phyloP scores from a whole-genome alignment of 1,139 yeast species.

The Pneumocystis sp. region DNA sequence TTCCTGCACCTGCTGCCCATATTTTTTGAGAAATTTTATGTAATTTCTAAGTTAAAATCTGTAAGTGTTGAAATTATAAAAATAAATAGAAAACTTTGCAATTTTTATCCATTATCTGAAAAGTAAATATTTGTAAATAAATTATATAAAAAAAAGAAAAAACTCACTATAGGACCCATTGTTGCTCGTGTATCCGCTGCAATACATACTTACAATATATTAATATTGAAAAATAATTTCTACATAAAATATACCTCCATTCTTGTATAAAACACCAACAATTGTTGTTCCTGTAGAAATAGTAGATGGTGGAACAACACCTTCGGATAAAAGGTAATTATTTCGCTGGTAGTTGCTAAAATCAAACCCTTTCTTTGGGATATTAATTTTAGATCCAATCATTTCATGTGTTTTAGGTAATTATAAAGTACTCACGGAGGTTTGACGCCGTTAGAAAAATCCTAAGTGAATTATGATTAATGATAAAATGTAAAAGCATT shows the following conservation, averaged over 20 bases:
- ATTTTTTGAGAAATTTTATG: slow-evolving; percentile 84
- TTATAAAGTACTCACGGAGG: neutral
- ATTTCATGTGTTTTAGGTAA: neutral
- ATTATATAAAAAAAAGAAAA: slow-evolving; percentile 62
- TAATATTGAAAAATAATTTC: neutral
- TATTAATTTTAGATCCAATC: neutral
- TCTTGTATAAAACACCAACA: slow-evolving; percentile 83
- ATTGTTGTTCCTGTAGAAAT: slow-evolving; percentile 97
- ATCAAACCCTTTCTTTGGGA: slow-evolving; percentile 8
- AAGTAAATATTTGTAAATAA: neutral
- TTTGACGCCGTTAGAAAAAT: neutral
- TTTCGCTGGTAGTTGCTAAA: slow-evolving; percentile 11
- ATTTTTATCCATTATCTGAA: neutral
- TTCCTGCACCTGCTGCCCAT: slow-evolving; percentile 92
- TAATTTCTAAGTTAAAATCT: slow-evolving; percentile 37
- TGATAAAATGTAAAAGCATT: no score
- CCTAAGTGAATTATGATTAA: neutral
- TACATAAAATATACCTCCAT: slow-evolving; percentile 48
- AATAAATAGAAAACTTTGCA: neutral
- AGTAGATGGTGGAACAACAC: slow-evolving; percentile 66
- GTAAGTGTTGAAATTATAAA: neutral
- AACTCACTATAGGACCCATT: slow-evolving; percentile 89
- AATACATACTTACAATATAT: slow-evolving; percentile 26
- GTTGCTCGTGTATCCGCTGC: slow-evolving; percentile 99
- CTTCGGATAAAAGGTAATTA: slow-evolving; percentile 42